Conservation (phyloP, 2,329 filamentous ascomycete genomes). For the Calonectria pseudoturangicola region DNA sequence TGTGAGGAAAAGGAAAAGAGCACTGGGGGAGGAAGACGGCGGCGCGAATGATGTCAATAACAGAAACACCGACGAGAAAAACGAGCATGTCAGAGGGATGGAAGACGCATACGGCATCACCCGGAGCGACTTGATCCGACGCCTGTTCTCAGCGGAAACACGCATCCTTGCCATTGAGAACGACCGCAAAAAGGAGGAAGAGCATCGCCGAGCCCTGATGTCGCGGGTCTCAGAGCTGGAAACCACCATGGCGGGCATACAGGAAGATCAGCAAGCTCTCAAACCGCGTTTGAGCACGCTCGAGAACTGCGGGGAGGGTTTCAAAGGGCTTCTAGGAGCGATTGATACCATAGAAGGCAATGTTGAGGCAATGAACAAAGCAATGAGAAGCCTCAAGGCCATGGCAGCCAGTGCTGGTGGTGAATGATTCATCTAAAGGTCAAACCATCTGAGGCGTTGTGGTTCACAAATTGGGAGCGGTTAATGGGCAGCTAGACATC, state of each 20-base stretch:
- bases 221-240: not conserved
- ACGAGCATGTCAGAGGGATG: not conserved
- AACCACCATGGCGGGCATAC: not conserved
- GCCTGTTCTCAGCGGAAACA: constrained; percentile 8
- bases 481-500: not conserved
- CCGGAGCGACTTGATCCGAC: not conserved
- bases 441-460: not conserved
- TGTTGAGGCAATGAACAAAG: not conserved
- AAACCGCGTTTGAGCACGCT: not conserved
- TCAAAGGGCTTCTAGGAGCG: not conserved
- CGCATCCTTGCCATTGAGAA: constrained; percentile 6
- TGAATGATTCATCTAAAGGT: not conserved
- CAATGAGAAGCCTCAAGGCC: not conserved
- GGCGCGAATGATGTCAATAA: not conserved
- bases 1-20: not conserved
- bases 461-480: too few species aligned
- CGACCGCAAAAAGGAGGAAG: not conserved
- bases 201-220: not conserved
- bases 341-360: not conserved
- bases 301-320: not conserved
- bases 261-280: not conserved
- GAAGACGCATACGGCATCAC: not conserved
- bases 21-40: not conserved
- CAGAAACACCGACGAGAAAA: not conserved
- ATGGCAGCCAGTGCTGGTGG: not conserved